These are phyloP conservation scores for Suhomyces sp. DNA, from an alignment of 805 yeast species.

Conservation along the genomic window DNA sequence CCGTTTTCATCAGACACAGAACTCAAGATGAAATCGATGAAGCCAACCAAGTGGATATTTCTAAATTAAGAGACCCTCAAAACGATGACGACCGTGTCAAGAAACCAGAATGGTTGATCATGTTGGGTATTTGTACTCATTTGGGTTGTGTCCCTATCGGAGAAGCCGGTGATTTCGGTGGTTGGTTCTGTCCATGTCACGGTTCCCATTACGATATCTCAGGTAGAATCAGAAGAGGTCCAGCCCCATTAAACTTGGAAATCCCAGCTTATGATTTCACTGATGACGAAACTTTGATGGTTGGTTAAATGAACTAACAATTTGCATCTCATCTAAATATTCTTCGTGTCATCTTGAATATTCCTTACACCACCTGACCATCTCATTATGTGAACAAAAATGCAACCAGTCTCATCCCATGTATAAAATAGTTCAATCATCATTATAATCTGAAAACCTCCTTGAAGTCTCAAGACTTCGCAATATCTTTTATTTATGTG, in stretches of 20 bases:
- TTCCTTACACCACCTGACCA: not conserved
- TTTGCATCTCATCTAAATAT: constrained; percentile 4
- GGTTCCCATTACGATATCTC: constrained; percentile 99
- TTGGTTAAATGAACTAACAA: constrained; percentile 64
- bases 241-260: constrained; percentile 98
- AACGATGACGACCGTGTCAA: constrained; percentile 88
- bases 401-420: too few species aligned
- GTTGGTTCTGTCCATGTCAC: constrained; percentile 99
- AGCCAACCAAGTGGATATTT: constrained; percentile 81
- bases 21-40: constrained; percentile 89
- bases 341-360: too few species aligned
- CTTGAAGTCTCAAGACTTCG: constrained; percentile 1
- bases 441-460: not conserved
- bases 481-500: constrained; percentile 3
- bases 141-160: constrained; percentile 99
- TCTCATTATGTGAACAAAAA: constrained; percentile 1
- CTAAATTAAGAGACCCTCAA: constrained; percentile 90
- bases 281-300: constrained; percentile 74
- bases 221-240: constrained; percentile 99
- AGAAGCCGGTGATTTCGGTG: constrained; percentile 99
- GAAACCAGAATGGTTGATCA: constrained; percentile 97
- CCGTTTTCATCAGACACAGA: constrained; percentile 99
- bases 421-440: constrained; percentile 9
- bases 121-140: constrained; percentile 99
- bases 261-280: constrained; percentile 86